Evolutionary conservation across 2,329 filamentous ascomycete species (phyloP).

Genomic region (Exophiala spinifera): DNA sequence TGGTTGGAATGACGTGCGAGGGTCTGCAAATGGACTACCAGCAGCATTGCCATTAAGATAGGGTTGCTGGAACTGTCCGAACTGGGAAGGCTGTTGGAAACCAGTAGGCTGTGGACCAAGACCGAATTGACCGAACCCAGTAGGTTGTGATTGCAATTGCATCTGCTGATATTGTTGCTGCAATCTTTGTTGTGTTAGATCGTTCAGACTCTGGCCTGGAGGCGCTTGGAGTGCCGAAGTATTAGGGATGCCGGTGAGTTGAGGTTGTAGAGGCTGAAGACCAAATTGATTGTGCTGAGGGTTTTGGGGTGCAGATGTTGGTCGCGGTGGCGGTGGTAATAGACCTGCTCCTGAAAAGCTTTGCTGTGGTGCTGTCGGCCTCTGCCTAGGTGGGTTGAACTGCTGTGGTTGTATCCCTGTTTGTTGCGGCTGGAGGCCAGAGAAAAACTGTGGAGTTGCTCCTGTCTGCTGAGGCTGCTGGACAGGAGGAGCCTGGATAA

Average conservation of each 20-base stretch:
- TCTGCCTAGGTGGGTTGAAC: constrained; percentile 52
- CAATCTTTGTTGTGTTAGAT: constrained; percentile 64
- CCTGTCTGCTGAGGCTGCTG: constrained; percentile 27
- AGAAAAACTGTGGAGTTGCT: constrained; percentile 36
- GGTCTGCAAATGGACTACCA: constrained; percentile 54
- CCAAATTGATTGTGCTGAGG: constrained; percentile 67
- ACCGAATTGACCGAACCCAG: constrained; percentile 52
- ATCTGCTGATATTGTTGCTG: constrained; percentile 55
- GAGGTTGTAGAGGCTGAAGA: constrained; percentile 73
- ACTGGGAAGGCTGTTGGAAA: constrained; percentile 51
- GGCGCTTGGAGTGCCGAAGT: constrained; percentile 59
- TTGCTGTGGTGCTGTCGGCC: constrained; percentile 64
- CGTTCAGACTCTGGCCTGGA: constrained; percentile 72
- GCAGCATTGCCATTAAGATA: constrained; percentile 46
- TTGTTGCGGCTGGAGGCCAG: constrained; percentile 32
- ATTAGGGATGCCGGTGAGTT: constrained; percentile 72
- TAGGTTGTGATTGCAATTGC: constrained; percentile 59
- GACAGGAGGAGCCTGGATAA: constrained; percentile 32
- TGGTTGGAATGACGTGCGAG: constrained; percentile 46
- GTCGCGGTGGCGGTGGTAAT: constrained; percentile 74
- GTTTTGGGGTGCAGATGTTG: constrained; percentile 83
- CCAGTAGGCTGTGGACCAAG: constrained; percentile 48
- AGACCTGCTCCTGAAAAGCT: constrained; percentile 60
- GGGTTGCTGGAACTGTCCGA: constrained; percentile 49
- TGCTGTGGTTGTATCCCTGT: constrained; percentile 34